Base-by-base conservation (phyloP, 305 asterid species). In the Rubia peregrina region DNA sequence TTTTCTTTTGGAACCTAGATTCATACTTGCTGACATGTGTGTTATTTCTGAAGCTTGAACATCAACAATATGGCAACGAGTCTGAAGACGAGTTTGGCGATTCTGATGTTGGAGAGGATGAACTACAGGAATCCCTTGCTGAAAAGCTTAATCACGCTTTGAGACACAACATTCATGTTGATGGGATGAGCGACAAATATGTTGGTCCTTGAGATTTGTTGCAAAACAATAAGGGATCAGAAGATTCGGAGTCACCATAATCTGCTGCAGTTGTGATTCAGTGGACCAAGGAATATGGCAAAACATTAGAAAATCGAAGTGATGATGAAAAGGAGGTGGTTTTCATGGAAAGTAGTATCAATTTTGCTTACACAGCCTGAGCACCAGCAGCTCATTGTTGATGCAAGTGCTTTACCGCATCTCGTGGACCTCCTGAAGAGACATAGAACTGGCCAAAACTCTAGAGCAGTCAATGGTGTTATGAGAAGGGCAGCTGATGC, bases 401-500 rank as follows among this genome's bases (percentile, higher is more conserved):
- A 95, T 70, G 97, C 95, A 43, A 98, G 99, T 77, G 99, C 99
- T 73, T 83, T 95, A 59, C 88, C 96, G 59, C 90, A 84, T 83
- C 98, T 95, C 19, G 98, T 95, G 80, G 82, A 76, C 77, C 88
- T 91, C 71, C 85, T 95, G 75, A 88, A 85, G 85, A 84, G 92
- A 81, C 94, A 90, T 64, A 83, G 80, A 55, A 82, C 74, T 76
- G 76, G 85, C 67, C 88, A 80, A 74, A 88, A 80, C 76, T 83
- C 94, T 70, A 89, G 98, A 72, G 97, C 91, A 56, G 86, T 90
- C 76, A 90, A 83, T 78, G 97, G 98, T 72, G 95, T 85, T 66
- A 82, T 95, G 59, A 84, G 99, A 80, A 87, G 96, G 79, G 98
- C 97, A 26, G 96, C 99, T 36, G 99, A 95, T 87, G 96, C 99